Conservation (phyloP, 768 basidiomycete species). For the Tephrocybe rancida region DNA sequence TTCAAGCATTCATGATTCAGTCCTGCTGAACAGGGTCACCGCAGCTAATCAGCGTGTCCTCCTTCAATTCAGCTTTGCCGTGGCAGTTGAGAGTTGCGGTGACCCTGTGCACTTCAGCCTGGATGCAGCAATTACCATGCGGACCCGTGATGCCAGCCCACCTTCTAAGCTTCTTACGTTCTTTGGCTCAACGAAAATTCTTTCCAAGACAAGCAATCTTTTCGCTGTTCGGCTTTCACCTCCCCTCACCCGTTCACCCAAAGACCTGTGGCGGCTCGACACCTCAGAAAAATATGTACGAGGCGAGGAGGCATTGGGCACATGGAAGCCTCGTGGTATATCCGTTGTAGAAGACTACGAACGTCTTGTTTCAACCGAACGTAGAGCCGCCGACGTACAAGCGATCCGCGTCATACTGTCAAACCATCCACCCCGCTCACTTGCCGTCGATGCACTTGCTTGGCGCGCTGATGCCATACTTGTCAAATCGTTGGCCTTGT, state of each 20-base stretch:
- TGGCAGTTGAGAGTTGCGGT: constrained; percentile 81
- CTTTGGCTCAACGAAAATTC: constrained; percentile 75
- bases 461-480: constrained; percentile 74
- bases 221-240: constrained; percentile 84
- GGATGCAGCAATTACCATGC: constrained; percentile 85
- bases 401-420: constrained; percentile 80
- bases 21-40: constrained; percentile 85
- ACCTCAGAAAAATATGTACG: constrained; percentile 94
- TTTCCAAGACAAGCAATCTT: constrained; percentile 79
- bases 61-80: constrained; percentile 73
- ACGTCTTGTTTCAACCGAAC: constrained; percentile 70
- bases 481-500: constrained; percentile 69
- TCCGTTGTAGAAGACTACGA: constrained; percentile 87
- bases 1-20: constrained; percentile 86
- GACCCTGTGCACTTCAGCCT: constrained; percentile 89
- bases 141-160: constrained; percentile 81
- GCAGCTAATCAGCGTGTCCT: constrained; percentile 76
- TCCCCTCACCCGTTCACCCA: constrained; percentile 81
- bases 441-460: constrained; percentile 52
- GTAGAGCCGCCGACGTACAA: constrained; percentile 85
- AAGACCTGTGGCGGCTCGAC: constrained; percentile 93
- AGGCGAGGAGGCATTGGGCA: constrained; percentile 82
- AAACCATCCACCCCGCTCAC: constrained; percentile 49
- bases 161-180: constrained; percentile 79
- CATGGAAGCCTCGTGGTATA: constrained; percentile 89